A percentile compares a stretch with the other conserved stretches of the same genome.
Conservation (phyloP, 2,329 filamentous ascomycete species). For the Zarea fungicola region DNA sequence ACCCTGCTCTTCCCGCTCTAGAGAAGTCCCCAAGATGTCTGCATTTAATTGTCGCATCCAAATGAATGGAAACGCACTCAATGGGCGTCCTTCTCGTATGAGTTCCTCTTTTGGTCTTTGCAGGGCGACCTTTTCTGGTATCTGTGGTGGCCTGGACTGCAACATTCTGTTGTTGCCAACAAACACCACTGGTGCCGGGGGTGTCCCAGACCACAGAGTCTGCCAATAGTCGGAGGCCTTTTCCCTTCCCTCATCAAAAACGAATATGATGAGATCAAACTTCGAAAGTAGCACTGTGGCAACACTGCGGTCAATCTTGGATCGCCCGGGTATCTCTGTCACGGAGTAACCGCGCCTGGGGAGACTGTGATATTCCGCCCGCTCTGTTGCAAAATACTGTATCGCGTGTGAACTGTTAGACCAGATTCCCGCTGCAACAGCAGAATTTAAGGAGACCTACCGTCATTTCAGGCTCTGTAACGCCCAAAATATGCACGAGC, state of each 20-base stretch:
- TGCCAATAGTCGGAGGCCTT: background rate
- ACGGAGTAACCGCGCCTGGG: background rate
- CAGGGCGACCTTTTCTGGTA: background rate
- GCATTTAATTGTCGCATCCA: too few relatives aligned
- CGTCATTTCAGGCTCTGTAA: background rate
- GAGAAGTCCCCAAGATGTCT: too few relatives aligned
- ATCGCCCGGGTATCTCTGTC: background rate
- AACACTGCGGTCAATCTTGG: background rate
- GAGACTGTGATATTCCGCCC: background rate
- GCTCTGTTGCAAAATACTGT: background rate
- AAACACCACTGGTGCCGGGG: background rate
- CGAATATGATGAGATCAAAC: background rate
- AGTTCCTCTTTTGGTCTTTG: background rate
- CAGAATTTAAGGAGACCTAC: background rate
- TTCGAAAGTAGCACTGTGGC: background rate
- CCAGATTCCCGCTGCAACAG: too few relatives aligned
- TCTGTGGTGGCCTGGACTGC: too few relatives aligned
- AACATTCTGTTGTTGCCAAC: background rate
- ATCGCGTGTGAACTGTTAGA: background rate
- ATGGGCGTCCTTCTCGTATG: too few relatives aligned
- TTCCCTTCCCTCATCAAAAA: background rate
- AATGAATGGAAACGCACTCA: too few relatives aligned
- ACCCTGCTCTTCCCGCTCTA: too few relatives aligned
- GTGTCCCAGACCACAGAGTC: background rate
- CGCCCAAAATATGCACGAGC: background rate